Evolutionary conservation across 257 asterid genomes (phyloP), one percentile per base, ranked within the genome.

Genomic region (Solanum virginianum): DNA sequence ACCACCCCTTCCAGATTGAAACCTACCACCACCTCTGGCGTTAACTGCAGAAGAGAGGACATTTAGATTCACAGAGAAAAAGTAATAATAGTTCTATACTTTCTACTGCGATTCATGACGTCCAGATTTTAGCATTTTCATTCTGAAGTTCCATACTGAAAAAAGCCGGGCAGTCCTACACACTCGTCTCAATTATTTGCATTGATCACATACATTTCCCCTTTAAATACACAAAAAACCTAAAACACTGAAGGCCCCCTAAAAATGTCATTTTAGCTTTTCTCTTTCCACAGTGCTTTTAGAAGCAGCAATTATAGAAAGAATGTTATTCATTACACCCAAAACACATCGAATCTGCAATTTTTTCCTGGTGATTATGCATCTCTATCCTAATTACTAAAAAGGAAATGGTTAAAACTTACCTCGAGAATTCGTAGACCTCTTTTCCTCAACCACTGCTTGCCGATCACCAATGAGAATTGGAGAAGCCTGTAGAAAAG

Each of bases 381-480:
- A 53, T 53, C 47, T 8, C 26, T 53, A 79, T 26, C 53, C 65
- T 79, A 79, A 79, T 9, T 20, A 53, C 49, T 29, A 26, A 0
- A n/a, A 79, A 2, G 47, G 54, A 39, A 59, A 56, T 18, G 22
- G 56, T 54, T 68, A n/a, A 65, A 59, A 87, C 98, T 90, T 90
- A 63, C 98, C 98, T 93, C 95, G 91, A 29, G 97, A 88, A 87
- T 89, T 90, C 24, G 99, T 94, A 51, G 99, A 95, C 91, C 93
- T 93, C 92, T 95, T 95, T 79, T 94, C 97, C 90, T 95, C 99
- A 45, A 94, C 94, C 86, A 91, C 80, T 6, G 87, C 91, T 84
- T 91, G 94, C 53, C 97, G 90, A 10, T 90, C 97, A 83, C 97
- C 94, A 85, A 95, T 83, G 57, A 80, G 16, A 75, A 95, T 88